These are phyloP conservation scores for Phytophthora hybrid DNA, from an alignment of 352 stramenopile genomes.

Conservation along the genomic window DNA sequence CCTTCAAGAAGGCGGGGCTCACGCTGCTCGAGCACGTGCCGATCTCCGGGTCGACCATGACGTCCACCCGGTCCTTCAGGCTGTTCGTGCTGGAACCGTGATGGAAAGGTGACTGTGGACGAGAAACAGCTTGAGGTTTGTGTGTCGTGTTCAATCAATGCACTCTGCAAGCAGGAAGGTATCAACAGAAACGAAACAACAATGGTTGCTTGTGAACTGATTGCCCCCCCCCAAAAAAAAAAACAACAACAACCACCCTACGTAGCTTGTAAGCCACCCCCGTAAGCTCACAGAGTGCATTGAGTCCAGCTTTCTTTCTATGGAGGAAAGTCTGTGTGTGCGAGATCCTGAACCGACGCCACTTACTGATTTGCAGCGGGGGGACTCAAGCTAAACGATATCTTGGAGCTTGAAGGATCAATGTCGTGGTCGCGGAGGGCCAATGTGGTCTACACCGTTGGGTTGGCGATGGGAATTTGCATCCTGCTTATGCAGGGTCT, in stretches of 20 bases:
- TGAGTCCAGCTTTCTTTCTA: slow-evolving; percentile 9
- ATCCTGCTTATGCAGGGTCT: slow-evolving; percentile 18
- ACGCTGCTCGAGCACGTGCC: slow-evolving; percentile 61
- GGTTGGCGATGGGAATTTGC: slow-evolving; percentile 4
- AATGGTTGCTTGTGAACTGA: background rate
- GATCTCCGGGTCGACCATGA: slow-evolving; percentile 66
- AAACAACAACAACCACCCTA: no score
- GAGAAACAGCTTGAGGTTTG: background rate
- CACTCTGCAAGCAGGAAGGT: slow-evolving; percentile 4
- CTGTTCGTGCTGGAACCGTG: slow-evolving; percentile 67
- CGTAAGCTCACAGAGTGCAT: no score
- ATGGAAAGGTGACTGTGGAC: background rate
- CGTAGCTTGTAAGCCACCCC: no score
- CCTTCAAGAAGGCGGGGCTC: slow-evolving; percentile 72
- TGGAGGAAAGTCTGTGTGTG: background rate
- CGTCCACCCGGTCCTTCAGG: slow-evolving; percentile 72
- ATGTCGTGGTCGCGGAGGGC: slow-evolving; percentile 13
- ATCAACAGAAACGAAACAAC: background rate
- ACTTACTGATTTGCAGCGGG: slow-evolving; percentile 25
- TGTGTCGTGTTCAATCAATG: slow-evolving; percentile 4
- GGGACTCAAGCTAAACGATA: slow-evolving; percentile 9
- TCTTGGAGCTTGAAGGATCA: slow-evolving; percentile 8
- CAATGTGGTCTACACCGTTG: background rate
- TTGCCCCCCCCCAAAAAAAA: no score
- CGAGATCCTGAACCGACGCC: slow-evolving; percentile 27